Evolutionary conservation across 2,329 filamentous ascomycete species (phyloP), one percentile per base, ranked within the genome.

Genomic region (Ceratocystis eucalypticola): DNA sequence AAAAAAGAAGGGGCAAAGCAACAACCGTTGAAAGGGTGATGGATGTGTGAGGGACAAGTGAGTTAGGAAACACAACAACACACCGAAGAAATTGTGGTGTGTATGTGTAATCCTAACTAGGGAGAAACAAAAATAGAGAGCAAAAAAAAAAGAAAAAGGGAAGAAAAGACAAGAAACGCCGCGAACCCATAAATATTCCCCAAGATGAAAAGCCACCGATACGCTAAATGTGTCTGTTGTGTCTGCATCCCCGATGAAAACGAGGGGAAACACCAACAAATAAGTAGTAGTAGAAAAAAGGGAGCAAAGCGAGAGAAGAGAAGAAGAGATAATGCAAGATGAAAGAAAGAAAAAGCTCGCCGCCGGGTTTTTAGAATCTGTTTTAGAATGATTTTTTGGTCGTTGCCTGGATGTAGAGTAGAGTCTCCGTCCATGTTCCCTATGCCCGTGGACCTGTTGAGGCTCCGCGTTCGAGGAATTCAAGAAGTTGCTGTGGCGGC

Each of bases 401-500:
- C 45, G 8, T 7, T 59, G 5, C 6, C 20, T 45, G 30, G 28
- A 28, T 25, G 62, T 28, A 64, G 48, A 57, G 62, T 28, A 64
- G 48, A 57, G 20, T 53, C 12, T 45, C n/a, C 3, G 12, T 17
- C 15, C 30, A n/a, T 20, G 3, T 22, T 37, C 15, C 46, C 61
- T 48, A 67, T 22, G 63, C 66, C 17, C 68, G 62, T 79, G 73
- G 84, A 62, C 85, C 78, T 15, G 78, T 78, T 37, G 82, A 82
- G 41, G 77, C 79, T 17, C 78, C 80, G 15, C 78, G 72, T 67
- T 78, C 77, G 17, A 85, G 73, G 20, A 79, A 81, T 71, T 83
- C 79, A 6, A 85, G 75, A 46, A 85, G 77, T 73, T 87, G 82
- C 64, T 81, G 79, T 2, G 85, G 85, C 12, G 84, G 84, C 68